Base-by-base conservation (phyloP, 371 early-diverging fungal genomes). In the Rhizopus arrhizus region DNA sequence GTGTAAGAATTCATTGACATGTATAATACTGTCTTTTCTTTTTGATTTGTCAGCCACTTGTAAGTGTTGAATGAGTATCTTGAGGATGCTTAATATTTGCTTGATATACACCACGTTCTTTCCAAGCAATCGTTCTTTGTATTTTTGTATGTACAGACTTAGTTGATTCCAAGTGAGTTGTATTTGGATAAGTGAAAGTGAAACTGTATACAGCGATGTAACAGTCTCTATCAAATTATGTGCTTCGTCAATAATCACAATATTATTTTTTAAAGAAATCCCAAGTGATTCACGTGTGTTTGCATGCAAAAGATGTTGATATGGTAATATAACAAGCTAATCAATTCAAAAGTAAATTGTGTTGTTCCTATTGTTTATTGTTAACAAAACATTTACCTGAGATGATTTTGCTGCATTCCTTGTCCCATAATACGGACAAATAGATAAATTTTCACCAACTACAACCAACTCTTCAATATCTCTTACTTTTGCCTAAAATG, bases 341-440 rank as follows among this genome's bases (percentile, higher is more conserved):
- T 22, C 3, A 60, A 46, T 38, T 43, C n/a, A 31, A 34, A 35
- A 16, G 54, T 29, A 46, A 36, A 3, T 35, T 48, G 8, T 35
- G 48, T 48, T 45, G 43, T 54, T 45, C n/a, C 8, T 45, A n/a
- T 11, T 33, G 33, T 32, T 11, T 16, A 22, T 22, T 2, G 22
- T 22, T 22, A 22, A 22, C 22, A 22, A 22, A 22, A 2, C 42
- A 45, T 28, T 29, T 69, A 85, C 85, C 58, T 91, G 84, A 15
- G 91, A 85, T 13, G 83, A 70, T 15, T 70, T 71, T 22, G 83
- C 73, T 0, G 90, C 70, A 15, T 79, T 77, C 32, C 95, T 78
- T 0, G 92, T 76, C 10, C 95, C 96, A 70, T 95, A 99, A 64
- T 98, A 99, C 0, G 99, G 93, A 66, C 99, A 98, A 0, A 73